Base-by-base conservation (phyloP, 2,329 filamentous ascomycete genomes). In the Colletotrichum cordylinicola region DNA sequence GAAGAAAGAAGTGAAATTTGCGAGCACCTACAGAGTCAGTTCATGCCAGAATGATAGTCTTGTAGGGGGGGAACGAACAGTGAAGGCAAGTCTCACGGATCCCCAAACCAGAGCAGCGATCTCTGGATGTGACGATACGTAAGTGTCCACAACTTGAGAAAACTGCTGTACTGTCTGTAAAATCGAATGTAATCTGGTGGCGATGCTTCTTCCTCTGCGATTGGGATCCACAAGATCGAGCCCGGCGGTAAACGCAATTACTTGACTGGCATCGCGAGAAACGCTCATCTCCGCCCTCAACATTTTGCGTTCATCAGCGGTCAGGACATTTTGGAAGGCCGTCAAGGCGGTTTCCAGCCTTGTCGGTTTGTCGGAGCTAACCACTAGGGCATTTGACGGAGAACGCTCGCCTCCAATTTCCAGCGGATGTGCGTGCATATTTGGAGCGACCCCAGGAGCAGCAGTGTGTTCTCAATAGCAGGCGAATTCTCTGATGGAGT, bases 51-150 rank as follows among this genome's bases (percentile, higher is more conserved):
- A n/a, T n/a, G n/a, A n/a, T n/a, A n/a, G n/a, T n/a, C n/a, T n/a
- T n/a, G n/a, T n/a, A n/a, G n/a, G n/a, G n/a, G n/a, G n/a, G 0
- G 3, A 37, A 35, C 58, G 2, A 10, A 84, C 83, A 67, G 83
- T 79, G 60, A 88, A 80, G 16, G 86, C 83, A n/a, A 88, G 75
- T 74, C 85, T 85, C 4, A 87, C 79, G 56, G 83, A 86, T 2
- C 86, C 86, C 87, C 86, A 88, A 24, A 88, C 81, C 3, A 87
- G 78, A 6, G 84, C 84, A 8, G 86, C 83, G 29, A 86, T 83
- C 27, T 80, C 78, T 1, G 82, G 82, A 69, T 86, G 77, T 0
- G 85, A 82, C 2, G 84, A 85, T 29, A 85, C 82, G n/a, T 83
- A 84, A 1, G 82, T 85, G 21, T 84, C 82, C 4, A 86, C 70